Percentiles rank a stretch among this genome's conserved stretches.
These are phyloP conservation scores for Wickerhamiella cacticola DNA, from an alignment of 805 yeast genomes.

Conservation along the genomic window DNA sequence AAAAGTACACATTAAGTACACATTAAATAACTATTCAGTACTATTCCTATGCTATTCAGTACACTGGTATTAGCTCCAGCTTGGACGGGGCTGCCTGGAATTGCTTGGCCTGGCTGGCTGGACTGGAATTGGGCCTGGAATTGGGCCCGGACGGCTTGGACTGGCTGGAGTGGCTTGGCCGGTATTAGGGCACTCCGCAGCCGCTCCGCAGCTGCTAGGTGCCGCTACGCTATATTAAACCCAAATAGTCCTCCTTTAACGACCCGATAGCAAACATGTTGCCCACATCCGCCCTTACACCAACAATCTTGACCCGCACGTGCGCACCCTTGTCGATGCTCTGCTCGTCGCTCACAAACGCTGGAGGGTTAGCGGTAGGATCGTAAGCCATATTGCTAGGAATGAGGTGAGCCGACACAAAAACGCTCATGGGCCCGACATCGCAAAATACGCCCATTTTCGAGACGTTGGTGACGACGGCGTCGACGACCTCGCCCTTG, in stretches of 20 bases:
- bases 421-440: conserved; percentile 92
- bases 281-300: conserved; percentile 94
- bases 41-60: no score
- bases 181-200: no score
- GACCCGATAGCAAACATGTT: conserved; percentile 96
- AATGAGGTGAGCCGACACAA: conserved; percentile 86
- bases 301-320: conserved; percentile 89
- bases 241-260: conserved; percentile 94
- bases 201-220: no score
- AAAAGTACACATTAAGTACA: no score
- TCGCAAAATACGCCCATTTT: conserved; percentile 96
- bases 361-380: conserved; percentile 97
- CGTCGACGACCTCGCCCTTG: conserved; percentile 98
- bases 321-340: conserved; percentile 87
- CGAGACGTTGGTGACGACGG: conserved; percentile 84
- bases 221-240: conserved; percentile 63
- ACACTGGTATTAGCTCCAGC: no score
- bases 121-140: no score
- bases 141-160: no score
- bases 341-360: conserved; percentile 90
- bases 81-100: no score
- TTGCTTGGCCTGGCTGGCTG: no score
- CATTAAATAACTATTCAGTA: no score
- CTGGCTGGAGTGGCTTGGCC: no score
- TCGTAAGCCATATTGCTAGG: conserved; percentile 89